Conservation (phyloP, 2,329 filamentous ascomycete genomes). For the Penicillium occitanis region DNA sequence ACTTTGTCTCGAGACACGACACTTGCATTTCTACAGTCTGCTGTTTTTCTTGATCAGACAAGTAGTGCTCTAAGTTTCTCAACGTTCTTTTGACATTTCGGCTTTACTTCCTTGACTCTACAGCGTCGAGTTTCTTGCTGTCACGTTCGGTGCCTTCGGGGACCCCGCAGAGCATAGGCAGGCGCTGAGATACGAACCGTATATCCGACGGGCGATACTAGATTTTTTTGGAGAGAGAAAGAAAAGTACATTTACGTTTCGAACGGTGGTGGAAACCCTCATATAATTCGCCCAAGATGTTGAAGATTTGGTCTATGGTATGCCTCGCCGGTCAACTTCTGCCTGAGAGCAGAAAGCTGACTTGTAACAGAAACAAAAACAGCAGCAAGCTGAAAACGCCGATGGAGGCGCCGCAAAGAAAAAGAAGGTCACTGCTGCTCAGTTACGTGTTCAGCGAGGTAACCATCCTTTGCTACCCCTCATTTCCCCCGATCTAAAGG, state of each 20-base stretch:
- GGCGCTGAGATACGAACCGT: not conserved
- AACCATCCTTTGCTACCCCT: constrained; percentile 24
- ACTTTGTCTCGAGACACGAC: not conserved
- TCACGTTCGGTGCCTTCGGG: not conserved
- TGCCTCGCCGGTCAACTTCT: too few species aligned
- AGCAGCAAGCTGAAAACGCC: constrained; percentile 93
- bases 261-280: not conserved
- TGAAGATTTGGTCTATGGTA: constrained; percentile 15
- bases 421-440: constrained; percentile 97
- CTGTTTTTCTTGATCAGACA: not conserved
- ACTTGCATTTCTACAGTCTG: not conserved
- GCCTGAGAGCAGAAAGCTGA: not conserved
- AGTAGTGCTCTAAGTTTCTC: not conserved
- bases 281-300: not conserved
- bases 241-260: not conserved
- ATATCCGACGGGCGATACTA: not conserved
- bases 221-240: not conserved
- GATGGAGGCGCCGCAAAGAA: constrained; percentile 83
- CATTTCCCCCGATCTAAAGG: not conserved
- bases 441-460: constrained; percentile 96
- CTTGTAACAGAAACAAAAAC: constrained; percentile 64
- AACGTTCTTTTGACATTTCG: not conserved
- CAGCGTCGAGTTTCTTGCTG: not conserved
- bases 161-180: constrained; percentile 3
- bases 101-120: too few species aligned